Conservation (phyloP, 257 asterid genomes). For the Solanum bukasovii region DNA sequence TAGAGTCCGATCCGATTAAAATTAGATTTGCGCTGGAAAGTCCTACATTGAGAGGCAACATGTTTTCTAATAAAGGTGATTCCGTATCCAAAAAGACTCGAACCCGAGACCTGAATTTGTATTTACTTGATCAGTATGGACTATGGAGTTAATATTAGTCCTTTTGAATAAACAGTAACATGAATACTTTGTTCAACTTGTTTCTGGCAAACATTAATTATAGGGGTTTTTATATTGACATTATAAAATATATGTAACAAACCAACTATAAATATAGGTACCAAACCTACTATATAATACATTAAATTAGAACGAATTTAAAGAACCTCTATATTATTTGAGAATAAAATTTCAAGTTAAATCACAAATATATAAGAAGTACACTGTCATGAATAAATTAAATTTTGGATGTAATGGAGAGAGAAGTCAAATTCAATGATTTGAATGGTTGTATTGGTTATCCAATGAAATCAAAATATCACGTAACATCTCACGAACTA, state of each 20-base stretch:
- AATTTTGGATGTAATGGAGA: neutral
- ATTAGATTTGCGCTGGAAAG: accelerated
- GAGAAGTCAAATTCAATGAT: neutral
- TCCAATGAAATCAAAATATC: neutral
- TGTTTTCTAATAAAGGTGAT: no score
- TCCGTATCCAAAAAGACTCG: accelerated
- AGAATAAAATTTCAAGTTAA: neutral
- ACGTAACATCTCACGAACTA: neutral
- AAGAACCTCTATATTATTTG: neutral
- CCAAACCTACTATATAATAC: neutral
- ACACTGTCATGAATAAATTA: neutral
- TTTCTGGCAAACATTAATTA: neutral
- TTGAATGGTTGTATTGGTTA: neutral
- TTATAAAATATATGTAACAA: neutral
- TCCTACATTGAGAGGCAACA: no score
- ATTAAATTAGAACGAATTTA: neutral
- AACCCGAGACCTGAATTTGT: no score
- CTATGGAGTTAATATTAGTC: neutral
- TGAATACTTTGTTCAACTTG: neutral
- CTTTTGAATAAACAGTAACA: neutral
- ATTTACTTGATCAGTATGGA: no score
- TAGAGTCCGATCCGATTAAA: accelerated
- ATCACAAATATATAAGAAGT: neutral
- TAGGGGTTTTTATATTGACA: neutral
- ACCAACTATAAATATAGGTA: neutral